Conservation (phyloP, 257 asterid genomes). For the Euphrasia confusa region DNA sequence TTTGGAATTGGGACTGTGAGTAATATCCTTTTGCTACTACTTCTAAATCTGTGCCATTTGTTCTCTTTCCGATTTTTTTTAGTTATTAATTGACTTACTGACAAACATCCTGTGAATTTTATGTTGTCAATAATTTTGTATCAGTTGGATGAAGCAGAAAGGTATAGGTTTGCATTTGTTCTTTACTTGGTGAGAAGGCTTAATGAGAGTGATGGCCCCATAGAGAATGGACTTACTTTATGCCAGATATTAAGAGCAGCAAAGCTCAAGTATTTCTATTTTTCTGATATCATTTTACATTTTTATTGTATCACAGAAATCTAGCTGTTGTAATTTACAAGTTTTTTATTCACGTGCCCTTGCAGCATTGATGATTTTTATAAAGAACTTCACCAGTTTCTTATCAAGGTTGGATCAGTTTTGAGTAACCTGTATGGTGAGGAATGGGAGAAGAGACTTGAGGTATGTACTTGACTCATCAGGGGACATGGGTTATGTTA, state of each 20-base stretch:
- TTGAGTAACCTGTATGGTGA: conserved; percentile 59
- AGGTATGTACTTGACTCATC: conserved; percentile 43
- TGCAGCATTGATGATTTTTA: conserved; percentile 73
- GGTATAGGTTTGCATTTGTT: conserved; percentile 80
- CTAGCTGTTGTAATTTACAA: conserved; percentile 12
- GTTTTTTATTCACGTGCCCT: conserved; percentile 19
- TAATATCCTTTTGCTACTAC: conserved; percentile 2
- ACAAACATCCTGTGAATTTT: conserved; percentile 23
- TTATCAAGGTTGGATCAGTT: conserved; percentile 71
- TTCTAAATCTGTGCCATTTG: background rate
- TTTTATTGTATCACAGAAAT: conserved; percentile 8
- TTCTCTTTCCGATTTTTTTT: background rate
- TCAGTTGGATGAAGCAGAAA: conserved; percentile 85
- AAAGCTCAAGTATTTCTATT: conserved; percentile 59
- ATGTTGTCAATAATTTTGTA: conserved; percentile 13
- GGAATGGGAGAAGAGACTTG: conserved; percentile 89
- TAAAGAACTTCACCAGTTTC: conserved; percentile 77
- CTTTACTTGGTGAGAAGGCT: conserved; percentile 70
- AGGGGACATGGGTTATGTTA: conserved; percentile 17
- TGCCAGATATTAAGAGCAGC: conserved; percentile 70
- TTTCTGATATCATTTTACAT: conserved; percentile 12
- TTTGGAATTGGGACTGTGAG: conserved; percentile 68
- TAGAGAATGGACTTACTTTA: conserved; percentile 47
- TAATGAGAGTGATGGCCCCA: conserved; percentile 35
- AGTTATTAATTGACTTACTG: conserved; percentile 13